Percentiles rank a stretch among this genome's conserved stretches.
Conservation (phyloP, 768 basidiomycete species). For the Kwoniella bestiolae region DNA sequence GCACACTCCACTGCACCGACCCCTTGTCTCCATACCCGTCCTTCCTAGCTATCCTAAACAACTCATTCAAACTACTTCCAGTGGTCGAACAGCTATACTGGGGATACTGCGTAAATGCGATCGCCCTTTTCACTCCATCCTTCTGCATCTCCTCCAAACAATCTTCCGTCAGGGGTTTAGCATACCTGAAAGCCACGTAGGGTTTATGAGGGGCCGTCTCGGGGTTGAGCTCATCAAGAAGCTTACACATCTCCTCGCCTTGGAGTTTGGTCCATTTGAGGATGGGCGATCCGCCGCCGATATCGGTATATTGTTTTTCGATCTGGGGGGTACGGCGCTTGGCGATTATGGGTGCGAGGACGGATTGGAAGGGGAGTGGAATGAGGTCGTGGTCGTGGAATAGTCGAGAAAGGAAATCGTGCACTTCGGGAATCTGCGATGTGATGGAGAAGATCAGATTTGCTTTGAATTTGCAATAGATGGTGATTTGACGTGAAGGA, state of each 20-base stretch:
- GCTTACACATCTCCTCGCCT: constrained; percentile 82
- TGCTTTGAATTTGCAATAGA: too few relatives aligned
- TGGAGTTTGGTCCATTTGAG: constrained; percentile 84
- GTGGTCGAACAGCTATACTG: constrained; percentile 99
- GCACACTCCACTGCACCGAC: constrained; percentile 89
- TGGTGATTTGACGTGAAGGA: neutral
- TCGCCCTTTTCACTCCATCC: constrained; percentile 87
- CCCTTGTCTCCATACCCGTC: constrained; percentile 65
- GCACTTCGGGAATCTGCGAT: constrained; percentile 81
- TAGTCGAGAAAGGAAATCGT: constrained; percentile 87
- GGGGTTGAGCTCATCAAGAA: constrained; percentile 94
- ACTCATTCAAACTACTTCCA: constrained; percentile 93
- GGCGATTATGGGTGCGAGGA: constrained; percentile 87
- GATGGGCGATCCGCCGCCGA: constrained; percentile 97
- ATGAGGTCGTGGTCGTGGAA: constrained; percentile 93
- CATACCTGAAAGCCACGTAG: constrained; percentile 94
- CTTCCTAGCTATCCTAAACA: constrained; percentile 61
- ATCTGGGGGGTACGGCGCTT: constrained; percentile 86
- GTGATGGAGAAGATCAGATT: neutral
- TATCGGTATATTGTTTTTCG: constrained; percentile 89
- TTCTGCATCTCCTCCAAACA: constrained; percentile 79
- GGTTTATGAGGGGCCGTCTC: constrained; percentile 91
- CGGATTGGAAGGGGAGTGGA: constrained; percentile 86
- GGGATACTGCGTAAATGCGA: constrained; percentile 98
- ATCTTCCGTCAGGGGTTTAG: constrained; percentile 81